A percentile compares a stretch with the other conserved stretches of the same genome.
Conservation (phyloP, 257 asterid species). For the Rauvolfia tetraphylla region DNA sequence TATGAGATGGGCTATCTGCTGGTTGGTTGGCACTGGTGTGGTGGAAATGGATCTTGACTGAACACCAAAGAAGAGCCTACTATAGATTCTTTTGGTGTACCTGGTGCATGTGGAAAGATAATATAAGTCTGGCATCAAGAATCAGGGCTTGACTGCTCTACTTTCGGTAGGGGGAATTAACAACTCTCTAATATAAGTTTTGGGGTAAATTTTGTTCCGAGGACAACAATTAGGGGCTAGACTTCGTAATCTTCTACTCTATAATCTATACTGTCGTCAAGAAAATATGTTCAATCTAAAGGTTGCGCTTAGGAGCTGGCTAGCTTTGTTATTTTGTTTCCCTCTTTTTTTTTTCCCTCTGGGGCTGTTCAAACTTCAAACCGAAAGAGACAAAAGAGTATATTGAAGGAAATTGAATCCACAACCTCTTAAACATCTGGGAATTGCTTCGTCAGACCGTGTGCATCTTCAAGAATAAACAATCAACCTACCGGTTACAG, state of each 20-base stretch:
- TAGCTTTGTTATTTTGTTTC: background rate
- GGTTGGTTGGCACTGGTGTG: conserved; percentile 52
- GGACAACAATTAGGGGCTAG: background rate
- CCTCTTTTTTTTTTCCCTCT: background rate
- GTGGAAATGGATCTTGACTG: conserved; percentile 39
- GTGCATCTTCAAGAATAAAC: background rate
- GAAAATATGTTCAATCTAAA: background rate
- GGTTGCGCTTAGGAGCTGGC: too few relatives aligned
- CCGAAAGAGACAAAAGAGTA: background rate
- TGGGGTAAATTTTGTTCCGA: background rate
- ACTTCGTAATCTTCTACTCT: background rate
- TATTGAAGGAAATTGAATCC: background rate
- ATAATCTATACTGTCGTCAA: background rate
- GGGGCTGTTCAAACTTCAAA: background rate
- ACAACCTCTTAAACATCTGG: background rate
- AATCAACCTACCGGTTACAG: background rate
- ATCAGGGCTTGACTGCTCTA: background rate
- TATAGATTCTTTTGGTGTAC: background rate
- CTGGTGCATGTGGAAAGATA: conserved; percentile 1
- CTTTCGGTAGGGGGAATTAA: background rate
- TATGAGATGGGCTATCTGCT: conserved; percentile 62
- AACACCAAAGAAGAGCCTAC: conserved; percentile 6
- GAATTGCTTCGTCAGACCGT: background rate
- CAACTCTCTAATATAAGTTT: background rate
- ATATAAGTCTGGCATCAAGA: conserved; percentile 19